Conservation (phyloP, 202 grass and related monocot genomes). For the Schoenoplectus triqueter region DNA sequence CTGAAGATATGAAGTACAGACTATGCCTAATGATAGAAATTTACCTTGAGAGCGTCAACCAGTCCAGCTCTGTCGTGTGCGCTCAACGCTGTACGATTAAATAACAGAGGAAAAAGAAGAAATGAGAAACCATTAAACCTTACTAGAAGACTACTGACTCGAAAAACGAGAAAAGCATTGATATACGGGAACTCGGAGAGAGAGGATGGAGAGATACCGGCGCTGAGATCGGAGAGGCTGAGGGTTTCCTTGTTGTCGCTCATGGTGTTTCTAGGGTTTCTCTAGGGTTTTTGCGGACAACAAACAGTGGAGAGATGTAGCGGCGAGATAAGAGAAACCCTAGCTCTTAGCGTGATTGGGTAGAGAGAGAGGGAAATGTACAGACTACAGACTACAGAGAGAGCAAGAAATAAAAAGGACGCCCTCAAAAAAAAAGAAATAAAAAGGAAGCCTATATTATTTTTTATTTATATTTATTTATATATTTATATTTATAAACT, state of each 20-base stretch:
- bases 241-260: constrained; percentile 68
- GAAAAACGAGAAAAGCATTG: not conserved
- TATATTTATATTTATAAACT: not conserved
- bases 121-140: not conserved
- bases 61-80: constrained; percentile 80
- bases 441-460: not conserved
- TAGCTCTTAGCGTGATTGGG: constrained; percentile 41
- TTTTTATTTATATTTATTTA: no score
- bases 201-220: constrained; percentile 50
- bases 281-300: not conserved
- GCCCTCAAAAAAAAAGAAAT: no score
- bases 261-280: constrained; percentile 52
- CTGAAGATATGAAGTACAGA: not conserved
- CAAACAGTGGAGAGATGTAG: not conserved
- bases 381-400: not conserved
- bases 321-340: constrained; percentile 43
- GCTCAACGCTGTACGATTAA: constrained; percentile 65
- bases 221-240: constrained; percentile 61
- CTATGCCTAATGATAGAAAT: constrained; percentile 22
- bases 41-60: constrained; percentile 90
- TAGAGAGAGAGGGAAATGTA: constrained; percentile 1
- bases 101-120: not conserved
- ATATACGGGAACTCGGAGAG: not conserved
- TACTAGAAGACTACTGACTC: constrained; percentile 17
- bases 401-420: not conserved